A percentile compares a stretch with the other conserved stretches of the same genome.
Conservation (phyloP, 306 rosid genomes). For the Vigna radiata region DNA sequence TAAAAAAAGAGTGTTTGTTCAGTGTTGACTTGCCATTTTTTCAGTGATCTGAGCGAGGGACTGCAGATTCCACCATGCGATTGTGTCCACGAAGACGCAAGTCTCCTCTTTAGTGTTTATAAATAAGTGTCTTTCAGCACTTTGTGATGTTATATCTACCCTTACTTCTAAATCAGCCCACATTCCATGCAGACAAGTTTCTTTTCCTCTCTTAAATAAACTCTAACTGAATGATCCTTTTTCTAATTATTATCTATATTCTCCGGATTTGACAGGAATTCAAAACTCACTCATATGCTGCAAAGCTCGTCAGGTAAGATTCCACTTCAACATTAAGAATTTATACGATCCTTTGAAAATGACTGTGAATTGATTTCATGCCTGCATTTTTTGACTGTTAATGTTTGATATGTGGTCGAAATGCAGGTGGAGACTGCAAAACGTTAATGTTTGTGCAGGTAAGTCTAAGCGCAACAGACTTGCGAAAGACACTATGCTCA, state of each 20-base stretch:
- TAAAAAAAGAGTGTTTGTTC: background rate
- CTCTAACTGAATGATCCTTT: background rate
- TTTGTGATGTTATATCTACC: conserved; percentile 93
- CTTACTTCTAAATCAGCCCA: conserved; percentile 91
- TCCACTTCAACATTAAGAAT: conserved; percentile 29
- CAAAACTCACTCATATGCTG: conserved; percentile 93
- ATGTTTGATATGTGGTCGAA: conserved; percentile 46
- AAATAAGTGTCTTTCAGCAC: conserved; percentile 94
- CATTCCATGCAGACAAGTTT: conserved; percentile 81
- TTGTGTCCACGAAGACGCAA: conserved; percentile 87
- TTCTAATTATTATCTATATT: conserved; percentile 36
- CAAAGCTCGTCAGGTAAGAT: conserved; percentile 93
- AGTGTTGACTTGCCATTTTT: conserved; percentile 53
- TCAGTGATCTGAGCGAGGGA: conserved; percentile 86
- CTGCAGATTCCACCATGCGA: conserved; percentile 90
- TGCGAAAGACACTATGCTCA: conserved; percentile 93
- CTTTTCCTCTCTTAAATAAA: conserved; percentile 5
- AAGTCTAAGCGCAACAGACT: conserved; percentile 79
- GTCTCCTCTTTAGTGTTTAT: conserved; percentile 91
- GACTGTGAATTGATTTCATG: conserved; percentile 10
- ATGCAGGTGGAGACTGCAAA: conserved; percentile 98
- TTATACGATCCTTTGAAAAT: conserved; percentile 19
- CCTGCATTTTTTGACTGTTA: conserved; percentile 7
- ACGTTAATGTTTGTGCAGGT: conserved; percentile 97
- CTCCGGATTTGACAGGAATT: conserved; percentile 70